These are phyloP conservation scores for Aspergillus indologenus DNA, from an alignment of 495 filamentous ascomycete species.

Conservation along the genomic window DNA sequence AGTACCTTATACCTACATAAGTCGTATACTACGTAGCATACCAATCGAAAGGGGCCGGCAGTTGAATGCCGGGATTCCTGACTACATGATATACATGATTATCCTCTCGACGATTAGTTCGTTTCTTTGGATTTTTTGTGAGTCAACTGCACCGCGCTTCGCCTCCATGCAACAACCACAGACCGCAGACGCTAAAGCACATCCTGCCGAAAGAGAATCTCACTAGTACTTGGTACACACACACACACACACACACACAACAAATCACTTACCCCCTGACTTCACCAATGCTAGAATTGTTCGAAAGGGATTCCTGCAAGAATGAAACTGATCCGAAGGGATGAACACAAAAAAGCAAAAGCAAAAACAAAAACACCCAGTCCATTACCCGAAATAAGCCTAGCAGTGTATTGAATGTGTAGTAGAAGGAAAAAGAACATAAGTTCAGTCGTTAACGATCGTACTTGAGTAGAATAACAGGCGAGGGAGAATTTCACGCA, in stretches of 20 bases:
- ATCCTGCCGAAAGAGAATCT: neutral
- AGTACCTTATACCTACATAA: no score
- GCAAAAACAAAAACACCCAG: constrained; percentile 6
- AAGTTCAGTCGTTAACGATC: constrained; percentile 9
- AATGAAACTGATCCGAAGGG: no score
- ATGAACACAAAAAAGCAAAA: neutral
- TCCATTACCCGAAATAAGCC: constrained; percentile 1
- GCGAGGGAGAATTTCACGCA: neutral
- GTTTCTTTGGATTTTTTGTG: no score
- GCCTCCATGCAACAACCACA: neutral
- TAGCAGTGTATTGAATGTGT: neutral
- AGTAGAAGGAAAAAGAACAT: constrained; percentile 3
- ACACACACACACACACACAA: no score
- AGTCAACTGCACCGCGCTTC: neutral
- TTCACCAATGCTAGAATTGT: neutral
- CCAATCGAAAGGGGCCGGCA: no score
- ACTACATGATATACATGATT: no score
- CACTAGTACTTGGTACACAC: no score
- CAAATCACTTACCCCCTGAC: neutral
- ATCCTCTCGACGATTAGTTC: no score
- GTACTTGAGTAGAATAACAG: neutral
- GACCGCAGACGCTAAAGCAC: neutral
- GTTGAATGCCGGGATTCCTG: no score
- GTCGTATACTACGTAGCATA: no score
- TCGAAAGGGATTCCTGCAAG: neutral